Evolutionary conservation across 441 rosid genomes (phyloP).

Genomic region (Geranium incanum): DNA sequence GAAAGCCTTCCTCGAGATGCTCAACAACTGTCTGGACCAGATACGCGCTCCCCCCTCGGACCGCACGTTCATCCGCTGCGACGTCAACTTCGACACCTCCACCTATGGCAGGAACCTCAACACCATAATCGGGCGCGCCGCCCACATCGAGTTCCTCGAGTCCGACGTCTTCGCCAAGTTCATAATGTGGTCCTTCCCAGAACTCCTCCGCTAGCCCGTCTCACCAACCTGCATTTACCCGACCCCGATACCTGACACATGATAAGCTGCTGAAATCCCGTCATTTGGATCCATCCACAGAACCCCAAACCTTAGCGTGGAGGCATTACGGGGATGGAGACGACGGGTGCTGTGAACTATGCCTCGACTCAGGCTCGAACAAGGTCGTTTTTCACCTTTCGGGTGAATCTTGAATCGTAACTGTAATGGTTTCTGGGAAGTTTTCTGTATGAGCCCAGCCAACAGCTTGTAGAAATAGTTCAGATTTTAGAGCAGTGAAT

Average conservation of each 20-base stretch:
- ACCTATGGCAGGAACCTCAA: slow-evolving; percentile 70
- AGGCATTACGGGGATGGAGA: not conserved
- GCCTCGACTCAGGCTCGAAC: not conserved
- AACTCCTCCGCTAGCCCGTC: slow-evolving; percentile 33
- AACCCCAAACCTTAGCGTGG: not conserved
- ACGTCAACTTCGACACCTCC: slow-evolving; percentile 74
- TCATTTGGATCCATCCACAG: not conserved
- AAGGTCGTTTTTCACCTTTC: not conserved
- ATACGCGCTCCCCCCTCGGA: slow-evolving; percentile 63
- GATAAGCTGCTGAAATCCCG: not conserved
- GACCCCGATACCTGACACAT: too few relatives aligned
- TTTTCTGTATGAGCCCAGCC: not conserved
- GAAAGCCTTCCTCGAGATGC: slow-evolving; percentile 73
- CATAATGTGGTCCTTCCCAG: slow-evolving; percentile 92
- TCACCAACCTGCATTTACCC: not conserved
- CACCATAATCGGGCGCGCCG: slow-evolving; percentile 82
- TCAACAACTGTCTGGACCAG: slow-evolving; percentile 83
- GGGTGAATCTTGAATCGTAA: not conserved
- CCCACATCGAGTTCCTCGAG: slow-evolving; percentile 90
- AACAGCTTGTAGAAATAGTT: not conserved
- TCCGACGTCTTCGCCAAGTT: slow-evolving; percentile 74
- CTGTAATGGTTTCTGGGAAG: not conserved
- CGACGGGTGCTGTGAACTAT: not conserved
- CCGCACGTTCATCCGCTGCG: slow-evolving; percentile 79
- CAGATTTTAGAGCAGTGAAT: slow-evolving; percentile 3